Evolutionary conservation across 2,329 filamentous ascomycete species (phyloP).

Genomic region (Trichoderma koningiopsis): DNA sequence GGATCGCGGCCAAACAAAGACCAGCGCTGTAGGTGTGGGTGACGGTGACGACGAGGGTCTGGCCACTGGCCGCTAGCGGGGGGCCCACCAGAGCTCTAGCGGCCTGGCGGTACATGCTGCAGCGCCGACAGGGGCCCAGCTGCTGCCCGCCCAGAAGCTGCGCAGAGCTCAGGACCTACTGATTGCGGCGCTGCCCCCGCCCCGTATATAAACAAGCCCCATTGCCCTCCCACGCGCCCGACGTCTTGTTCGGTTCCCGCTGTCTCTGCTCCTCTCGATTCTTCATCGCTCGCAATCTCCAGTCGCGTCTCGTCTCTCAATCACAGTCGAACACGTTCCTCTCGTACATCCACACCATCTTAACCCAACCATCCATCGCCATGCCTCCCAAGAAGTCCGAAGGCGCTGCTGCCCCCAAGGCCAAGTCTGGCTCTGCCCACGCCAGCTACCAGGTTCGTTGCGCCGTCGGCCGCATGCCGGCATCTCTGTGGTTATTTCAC

Average conservation of each 20-base stretch:
- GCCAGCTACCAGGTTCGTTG: constrained; percentile 61
- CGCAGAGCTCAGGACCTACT: constrained; percentile 41
- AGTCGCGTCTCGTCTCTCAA: constrained; percentile 33
- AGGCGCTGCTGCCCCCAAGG: constrained; percentile 43
- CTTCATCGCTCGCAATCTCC: constrained; percentile 34
- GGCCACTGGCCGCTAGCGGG: constrained; percentile 3
- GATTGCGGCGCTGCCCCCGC: constrained; percentile 59
- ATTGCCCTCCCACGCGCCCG: constrained; percentile 54
- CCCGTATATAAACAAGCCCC: constrained; percentile 64
- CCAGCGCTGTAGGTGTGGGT: not conserved
- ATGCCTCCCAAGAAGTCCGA: constrained; percentile 65
- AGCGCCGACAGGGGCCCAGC: not conserved
- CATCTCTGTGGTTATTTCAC: constrained; percentile 23
- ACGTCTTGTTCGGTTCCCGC: constrained; percentile 40
- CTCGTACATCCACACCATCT: constrained; percentile 26
- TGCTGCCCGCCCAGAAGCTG: not conserved
- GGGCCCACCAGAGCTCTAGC: not conserved
- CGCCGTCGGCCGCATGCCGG: constrained; percentile 2
- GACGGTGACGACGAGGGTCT: constrained; percentile 3
- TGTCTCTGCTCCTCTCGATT: constrained; percentile 43
- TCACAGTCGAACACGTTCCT: constrained; percentile 31
- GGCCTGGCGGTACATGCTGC: not conserved
- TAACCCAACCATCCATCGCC: constrained; percentile 35
- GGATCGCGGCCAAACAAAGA: constrained; percentile 1
- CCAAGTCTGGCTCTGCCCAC: constrained; percentile 54